Evolutionary conservation across 371 early-diverging fungal genomes (phyloP).

Genomic region (Mortierella sp.): DNA sequence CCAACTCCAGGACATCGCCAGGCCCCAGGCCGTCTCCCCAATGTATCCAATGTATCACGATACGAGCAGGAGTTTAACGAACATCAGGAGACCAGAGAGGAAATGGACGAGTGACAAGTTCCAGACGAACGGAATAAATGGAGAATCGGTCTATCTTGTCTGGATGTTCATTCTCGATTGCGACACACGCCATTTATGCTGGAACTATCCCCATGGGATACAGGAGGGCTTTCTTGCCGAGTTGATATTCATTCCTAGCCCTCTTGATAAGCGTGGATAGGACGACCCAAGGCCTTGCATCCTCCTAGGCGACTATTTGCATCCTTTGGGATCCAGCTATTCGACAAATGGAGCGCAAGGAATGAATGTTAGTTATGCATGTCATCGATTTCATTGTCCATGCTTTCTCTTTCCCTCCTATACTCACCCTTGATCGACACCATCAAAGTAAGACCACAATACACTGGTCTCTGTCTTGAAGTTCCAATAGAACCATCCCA

Average conservation of each 20-base stretch:
- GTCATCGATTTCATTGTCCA: neutral
- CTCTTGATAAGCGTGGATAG: constrained; percentile 11
- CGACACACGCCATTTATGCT: too few relatives aligned
- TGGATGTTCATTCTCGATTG: too few relatives aligned
- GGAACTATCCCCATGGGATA: too few relatives aligned
- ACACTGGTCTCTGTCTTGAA: constrained; percentile 62
- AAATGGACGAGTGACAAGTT: constrained; percentile 20
- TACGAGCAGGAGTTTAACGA: constrained; percentile 29
- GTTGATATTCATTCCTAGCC: neutral
- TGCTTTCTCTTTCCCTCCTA: too few relatives aligned
- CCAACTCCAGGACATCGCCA: neutral
- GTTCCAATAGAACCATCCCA: constrained; percentile 69
- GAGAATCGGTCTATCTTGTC: too few relatives aligned
- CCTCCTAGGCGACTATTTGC: constrained; percentile 46
- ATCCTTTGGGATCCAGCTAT: constrained; percentile 54
- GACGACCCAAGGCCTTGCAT: constrained; percentile 24
- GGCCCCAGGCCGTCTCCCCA: neutral
- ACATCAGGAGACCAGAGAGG: constrained; percentile 15
- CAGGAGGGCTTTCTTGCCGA: too few relatives aligned
- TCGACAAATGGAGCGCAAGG: neutral
- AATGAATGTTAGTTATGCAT: neutral
- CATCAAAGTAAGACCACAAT: constrained; percentile 45
- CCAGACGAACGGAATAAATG: too few relatives aligned
- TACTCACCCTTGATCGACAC: constrained; percentile 27
- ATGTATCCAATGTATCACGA: neutral